These are phyloP conservation scores for Eimeria zaria DNA, from an alignment of 169 alveolate species.

Conservation along the genomic window DNA sequence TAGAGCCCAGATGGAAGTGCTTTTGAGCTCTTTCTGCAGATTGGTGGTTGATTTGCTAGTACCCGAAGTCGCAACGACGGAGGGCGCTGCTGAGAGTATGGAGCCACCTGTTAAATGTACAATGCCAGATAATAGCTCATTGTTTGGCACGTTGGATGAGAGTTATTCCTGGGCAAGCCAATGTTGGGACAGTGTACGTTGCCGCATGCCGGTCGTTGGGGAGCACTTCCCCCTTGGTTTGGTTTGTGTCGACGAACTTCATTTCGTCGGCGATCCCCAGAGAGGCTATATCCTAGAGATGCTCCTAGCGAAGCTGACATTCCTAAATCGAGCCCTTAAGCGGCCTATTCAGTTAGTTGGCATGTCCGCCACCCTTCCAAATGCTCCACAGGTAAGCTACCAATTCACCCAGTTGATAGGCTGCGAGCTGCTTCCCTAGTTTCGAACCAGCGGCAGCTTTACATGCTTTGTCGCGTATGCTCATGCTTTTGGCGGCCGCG, in stretches of 20 bases:
- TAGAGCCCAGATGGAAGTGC: background rate
- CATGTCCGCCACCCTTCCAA: constrained; percentile 94
- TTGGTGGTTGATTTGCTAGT: constrained; percentile 43
- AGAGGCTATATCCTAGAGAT: constrained; percentile 91
- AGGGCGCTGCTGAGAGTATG: background rate
- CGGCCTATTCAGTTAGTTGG: constrained; percentile 90
- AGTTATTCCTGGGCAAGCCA: background rate
- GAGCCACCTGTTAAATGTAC: background rate
- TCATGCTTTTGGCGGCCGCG: background rate
- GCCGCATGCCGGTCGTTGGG: constrained; percentile 56
- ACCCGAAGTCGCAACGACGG: constrained; percentile 53
- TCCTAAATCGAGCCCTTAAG: constrained; percentile 84
- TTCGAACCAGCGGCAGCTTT: background rate
- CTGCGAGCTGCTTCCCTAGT: background rate
- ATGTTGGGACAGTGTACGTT: constrained; percentile 45
- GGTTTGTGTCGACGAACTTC: constrained; percentile 91
- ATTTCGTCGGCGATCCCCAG: constrained; percentile 90
- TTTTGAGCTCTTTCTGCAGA: constrained; percentile 6
- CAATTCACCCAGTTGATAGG: background rate
- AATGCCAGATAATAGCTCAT: background rate
- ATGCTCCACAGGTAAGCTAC: constrained; percentile 86
- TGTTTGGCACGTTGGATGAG: background rate
- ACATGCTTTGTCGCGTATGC: background rate
- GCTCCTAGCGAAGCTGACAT: constrained; percentile 79
- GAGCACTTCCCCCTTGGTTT: constrained; percentile 70